Conservation (phyloP, 495 filamentous ascomycete genomes). For the Trichoderma orchidacearum region DNA sequence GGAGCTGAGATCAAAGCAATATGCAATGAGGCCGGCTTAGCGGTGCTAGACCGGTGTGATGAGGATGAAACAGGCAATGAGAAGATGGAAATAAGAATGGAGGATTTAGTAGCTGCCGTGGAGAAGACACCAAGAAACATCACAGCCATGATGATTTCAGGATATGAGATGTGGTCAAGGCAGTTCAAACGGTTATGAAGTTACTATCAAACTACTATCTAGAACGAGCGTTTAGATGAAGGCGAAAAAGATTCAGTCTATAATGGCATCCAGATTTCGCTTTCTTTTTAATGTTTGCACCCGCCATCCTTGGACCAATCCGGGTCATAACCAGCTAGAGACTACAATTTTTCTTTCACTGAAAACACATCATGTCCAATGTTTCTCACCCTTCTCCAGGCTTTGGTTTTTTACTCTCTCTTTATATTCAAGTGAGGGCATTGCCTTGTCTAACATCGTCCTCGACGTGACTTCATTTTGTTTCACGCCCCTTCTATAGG, state of each 20-base stretch:
- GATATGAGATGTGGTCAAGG: conserved; percentile 54
- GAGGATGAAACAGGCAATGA: conserved; percentile 9
- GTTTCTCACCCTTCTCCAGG: too few relatives aligned
- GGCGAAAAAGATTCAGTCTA: too few relatives aligned
- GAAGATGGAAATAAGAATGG: conserved; percentile 39
- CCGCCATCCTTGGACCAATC: too few relatives aligned
- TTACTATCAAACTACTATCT: neutral
- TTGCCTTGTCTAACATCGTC: neutral
- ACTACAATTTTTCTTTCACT: too few relatives aligned
- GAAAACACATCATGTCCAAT: too few relatives aligned
- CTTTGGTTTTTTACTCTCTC: neutral
- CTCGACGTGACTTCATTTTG: neutral
- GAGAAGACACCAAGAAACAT: conserved; percentile 51
- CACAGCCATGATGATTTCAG: conserved; percentile 45
- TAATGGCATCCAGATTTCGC: too few relatives aligned
- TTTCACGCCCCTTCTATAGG: neutral
- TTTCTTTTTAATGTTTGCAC: too few relatives aligned
- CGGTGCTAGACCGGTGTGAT: conserved; percentile 22
- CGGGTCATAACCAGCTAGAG: too few relatives aligned
- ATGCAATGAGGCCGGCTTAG: conserved; percentile 38
- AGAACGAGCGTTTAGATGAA: too few relatives aligned
- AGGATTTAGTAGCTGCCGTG: conserved; percentile 52
- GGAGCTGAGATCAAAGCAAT: conserved; percentile 81
- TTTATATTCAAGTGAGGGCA: neutral
- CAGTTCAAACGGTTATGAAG: conserved; percentile 16